Evolutionary conservation across 345 rosid species (phyloP).

Genomic region (Carallia brachiata): DNA sequence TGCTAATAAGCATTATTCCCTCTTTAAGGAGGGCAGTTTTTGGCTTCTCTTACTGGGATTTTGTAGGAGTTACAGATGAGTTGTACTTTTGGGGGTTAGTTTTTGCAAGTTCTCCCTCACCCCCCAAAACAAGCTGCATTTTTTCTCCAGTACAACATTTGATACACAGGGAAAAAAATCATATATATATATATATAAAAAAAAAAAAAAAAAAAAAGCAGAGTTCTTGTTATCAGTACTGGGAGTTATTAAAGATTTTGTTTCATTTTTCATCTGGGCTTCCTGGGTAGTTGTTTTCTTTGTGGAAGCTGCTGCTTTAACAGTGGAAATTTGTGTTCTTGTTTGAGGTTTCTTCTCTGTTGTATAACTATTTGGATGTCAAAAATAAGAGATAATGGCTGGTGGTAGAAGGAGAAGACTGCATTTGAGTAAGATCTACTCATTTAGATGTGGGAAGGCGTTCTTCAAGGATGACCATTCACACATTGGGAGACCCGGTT

Average conservation of each 20-base stretch:
- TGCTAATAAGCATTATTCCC: not conserved
- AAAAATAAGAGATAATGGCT: constrained; percentile 34
- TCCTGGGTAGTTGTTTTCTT: not conserved
- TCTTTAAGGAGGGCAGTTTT: not conserved
- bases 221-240: not conserved
- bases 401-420: constrained; percentile 53
- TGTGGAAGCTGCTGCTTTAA: constrained; percentile 7
- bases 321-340: too few relatives aligned
- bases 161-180: not conserved
- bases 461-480: constrained; percentile 66
- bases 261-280: constrained; percentile 1
- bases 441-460: constrained; percentile 55
- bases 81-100: constrained; percentile 2
- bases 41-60: not conserved
- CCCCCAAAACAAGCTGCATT: constrained; percentile 2
- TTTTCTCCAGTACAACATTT: too few relatives aligned
- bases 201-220: not conserved
- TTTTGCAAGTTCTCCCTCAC: not conserved
- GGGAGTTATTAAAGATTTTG: not conserved
- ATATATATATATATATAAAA: too few relatives aligned
- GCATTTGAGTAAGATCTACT: constrained; percentile 68
- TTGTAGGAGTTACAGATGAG: not conserved
- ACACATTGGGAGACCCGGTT: constrained; percentile 80
- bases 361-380: not conserved
- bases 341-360: too few relatives aligned